Evolutionary conservation across 192 early-diverging fungal species (phyloP).

Genomic region (Diversispora eburnea): DNA sequence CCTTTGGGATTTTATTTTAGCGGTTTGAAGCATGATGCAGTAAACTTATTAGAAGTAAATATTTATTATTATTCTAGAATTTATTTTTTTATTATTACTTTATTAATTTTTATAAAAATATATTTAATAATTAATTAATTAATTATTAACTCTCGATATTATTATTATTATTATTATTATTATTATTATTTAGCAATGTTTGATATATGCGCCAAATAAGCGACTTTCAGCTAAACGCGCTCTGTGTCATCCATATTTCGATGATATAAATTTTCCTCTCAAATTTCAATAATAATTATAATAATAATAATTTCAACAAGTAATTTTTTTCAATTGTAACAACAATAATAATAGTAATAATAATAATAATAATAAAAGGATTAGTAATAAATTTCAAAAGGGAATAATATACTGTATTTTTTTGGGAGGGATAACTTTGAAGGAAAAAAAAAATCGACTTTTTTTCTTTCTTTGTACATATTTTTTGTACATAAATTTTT

Average conservation of each 20-base stretch:
- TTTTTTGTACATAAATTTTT: too few species aligned
- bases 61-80: not conserved
- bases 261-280: not conserved
- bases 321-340: too few species aligned
- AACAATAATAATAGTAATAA: too few species aligned
- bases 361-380: too few species aligned
- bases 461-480: too few species aligned
- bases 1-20: constrained; percentile 49
- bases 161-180: too few species aligned
- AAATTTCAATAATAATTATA: too few species aligned
- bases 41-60: constrained; percentile 61
- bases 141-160: not conserved
- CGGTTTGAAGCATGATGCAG: constrained; percentile 56
- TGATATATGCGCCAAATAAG: constrained; percentile 66
- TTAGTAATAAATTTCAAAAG: too few species aligned
- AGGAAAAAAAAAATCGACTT: too few species aligned
- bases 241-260: constrained; percentile 35
- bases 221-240: constrained; percentile 77
- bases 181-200: not conserved
- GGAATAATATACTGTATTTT: too few species aligned
- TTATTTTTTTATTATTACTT: not conserved
- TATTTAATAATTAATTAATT: not conserved
- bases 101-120: not conserved
- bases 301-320: too few species aligned
- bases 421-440: too few species aligned